phyloP scores from a whole-genome alignment of 495 filamentous ascomycete genomes.

The Tuber magnatum region DNA sequence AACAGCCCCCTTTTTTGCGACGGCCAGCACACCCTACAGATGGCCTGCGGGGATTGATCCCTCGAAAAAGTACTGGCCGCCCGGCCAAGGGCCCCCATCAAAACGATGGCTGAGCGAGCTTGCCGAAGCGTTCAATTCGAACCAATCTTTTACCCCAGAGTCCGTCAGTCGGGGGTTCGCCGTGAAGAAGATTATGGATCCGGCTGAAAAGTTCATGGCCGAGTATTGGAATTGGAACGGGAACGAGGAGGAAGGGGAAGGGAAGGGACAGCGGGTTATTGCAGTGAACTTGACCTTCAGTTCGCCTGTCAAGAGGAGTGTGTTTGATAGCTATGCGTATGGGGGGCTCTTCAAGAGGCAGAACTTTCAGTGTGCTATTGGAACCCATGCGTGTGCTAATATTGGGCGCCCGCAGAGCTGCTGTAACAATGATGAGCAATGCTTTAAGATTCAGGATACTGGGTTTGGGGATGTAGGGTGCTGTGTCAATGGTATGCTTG shows the following conservation, averaged over 20 bases:
- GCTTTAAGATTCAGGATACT: constrained; percentile 63
- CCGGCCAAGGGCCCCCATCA: constrained; percentile 25
- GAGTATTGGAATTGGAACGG: constrained; percentile 50
- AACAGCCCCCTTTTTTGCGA: constrained; percentile 8
- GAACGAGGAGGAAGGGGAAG: constrained; percentile 14
- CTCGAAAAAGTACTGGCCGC: constrained; percentile 23
- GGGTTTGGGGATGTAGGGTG: constrained; percentile 76
- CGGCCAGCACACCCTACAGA: constrained; percentile 14
- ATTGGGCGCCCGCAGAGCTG: constrained; percentile 72
- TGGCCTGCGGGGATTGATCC: constrained; percentile 27
- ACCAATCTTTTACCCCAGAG: constrained; percentile 19
- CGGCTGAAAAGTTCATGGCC: constrained; percentile 73
- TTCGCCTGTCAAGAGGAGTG: constrained; percentile 21
- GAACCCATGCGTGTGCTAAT: constrained; percentile 57
- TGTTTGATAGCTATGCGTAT: constrained; percentile 15
- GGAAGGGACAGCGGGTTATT: constrained; percentile 11
- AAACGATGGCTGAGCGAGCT: constrained; percentile 31
- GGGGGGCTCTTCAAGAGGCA: constrained; percentile 34
- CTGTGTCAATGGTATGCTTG: constrained; percentile 52
- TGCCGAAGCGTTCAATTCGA: constrained; percentile 12
- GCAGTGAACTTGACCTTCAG: constrained; percentile 8
- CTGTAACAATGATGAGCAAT: constrained; percentile 61
- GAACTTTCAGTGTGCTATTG: constrained; percentile 67
- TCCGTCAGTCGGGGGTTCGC: constrained; percentile 37
- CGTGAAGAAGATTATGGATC: constrained; percentile 70